phyloP scores from a whole-genome alignment of 2,329 filamentous ascomycete species.

The Diaporthe sp. region DNA sequence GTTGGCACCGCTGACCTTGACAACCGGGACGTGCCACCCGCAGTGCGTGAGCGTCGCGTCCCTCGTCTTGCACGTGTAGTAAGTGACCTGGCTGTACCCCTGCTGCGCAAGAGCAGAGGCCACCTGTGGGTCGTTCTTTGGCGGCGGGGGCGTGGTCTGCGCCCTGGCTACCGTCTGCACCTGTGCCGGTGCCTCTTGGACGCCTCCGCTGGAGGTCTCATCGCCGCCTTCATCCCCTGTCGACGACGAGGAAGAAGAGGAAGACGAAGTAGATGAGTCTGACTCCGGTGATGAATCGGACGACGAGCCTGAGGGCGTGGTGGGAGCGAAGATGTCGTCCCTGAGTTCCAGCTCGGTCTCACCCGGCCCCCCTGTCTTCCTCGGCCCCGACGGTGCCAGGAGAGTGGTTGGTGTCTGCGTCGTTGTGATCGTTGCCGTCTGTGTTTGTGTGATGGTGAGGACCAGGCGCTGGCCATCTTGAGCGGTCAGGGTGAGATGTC shows the following conservation, averaged over 20 bases:
- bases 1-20: conserved; percentile 35
- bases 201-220: neutral
- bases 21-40: conserved; percentile 51
- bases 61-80: conserved; percentile 48
- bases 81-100: conserved; percentile 50
- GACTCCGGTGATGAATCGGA: neutral
- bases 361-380: neutral
- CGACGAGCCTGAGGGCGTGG: neutral
- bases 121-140: conserved; percentile 37
- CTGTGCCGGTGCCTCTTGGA: neutral
- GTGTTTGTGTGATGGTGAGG: conserved; percentile 24
- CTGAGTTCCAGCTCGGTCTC: conserved; percentile 27
- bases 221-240: neutral
- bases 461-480: conserved; percentile 2
- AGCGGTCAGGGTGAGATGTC: conserved; percentile 23
- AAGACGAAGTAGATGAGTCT: neutral
- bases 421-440: neutral
- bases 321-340: conserved; percentile 23
- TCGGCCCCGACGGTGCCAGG: neutral
- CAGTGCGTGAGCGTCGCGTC: conserved; percentile 47
- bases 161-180: neutral
- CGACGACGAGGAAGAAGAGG: neutral
- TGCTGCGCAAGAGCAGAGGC: conserved; percentile 36
- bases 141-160: conserved; percentile 37
- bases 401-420: conserved; percentile 9